Percentiles rank a stretch among this genome's conserved stretches.
Evolutionary conservation across 306 rosid genomes (phyloP).

Genomic region (Abrus pulchellus): DNA sequence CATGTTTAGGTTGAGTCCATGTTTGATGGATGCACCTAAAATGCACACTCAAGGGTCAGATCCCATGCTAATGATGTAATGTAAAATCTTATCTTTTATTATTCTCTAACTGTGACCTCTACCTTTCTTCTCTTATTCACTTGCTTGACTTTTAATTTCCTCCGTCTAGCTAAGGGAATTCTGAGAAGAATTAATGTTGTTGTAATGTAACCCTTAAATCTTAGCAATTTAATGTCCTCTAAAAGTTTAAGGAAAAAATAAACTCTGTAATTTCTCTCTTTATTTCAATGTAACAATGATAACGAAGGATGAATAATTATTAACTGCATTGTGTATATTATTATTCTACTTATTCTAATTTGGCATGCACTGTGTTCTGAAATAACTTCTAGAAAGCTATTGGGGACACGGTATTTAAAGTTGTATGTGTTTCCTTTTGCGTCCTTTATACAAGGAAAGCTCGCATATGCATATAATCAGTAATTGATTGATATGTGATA

Average conservation of each 20-base stretch:
- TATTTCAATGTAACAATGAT: not conserved
- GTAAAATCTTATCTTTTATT: too few species aligned
- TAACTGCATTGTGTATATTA: not conserved
- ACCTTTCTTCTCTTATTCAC: not conserved
- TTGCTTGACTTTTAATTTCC: not conserved
- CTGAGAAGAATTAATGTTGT: not conserved
- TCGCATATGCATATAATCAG: not conserved
- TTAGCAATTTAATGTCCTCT: not conserved
- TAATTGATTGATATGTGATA: not conserved
- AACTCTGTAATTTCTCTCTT: not conserved
- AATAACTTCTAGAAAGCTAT: not conserved
- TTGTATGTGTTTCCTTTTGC: not conserved
- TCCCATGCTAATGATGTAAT: conserved; percentile 23
- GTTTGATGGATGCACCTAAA: conserved; percentile 49
- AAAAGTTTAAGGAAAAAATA: not conserved
- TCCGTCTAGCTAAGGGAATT: not conserved
- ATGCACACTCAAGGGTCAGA: conserved; percentile 25
- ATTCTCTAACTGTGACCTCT: not conserved
- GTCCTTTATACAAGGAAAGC: not conserved
- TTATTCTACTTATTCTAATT: not conserved
- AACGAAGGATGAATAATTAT: not conserved
- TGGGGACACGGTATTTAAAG: conserved; percentile 25
- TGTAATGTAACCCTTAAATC: not conserved
- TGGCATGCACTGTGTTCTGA: not conserved
- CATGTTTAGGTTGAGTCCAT: conserved; percentile 80